Evolutionary conservation across 306 rosid genomes (phyloP).

Genomic region (Trifolium subterraneum): DNA sequence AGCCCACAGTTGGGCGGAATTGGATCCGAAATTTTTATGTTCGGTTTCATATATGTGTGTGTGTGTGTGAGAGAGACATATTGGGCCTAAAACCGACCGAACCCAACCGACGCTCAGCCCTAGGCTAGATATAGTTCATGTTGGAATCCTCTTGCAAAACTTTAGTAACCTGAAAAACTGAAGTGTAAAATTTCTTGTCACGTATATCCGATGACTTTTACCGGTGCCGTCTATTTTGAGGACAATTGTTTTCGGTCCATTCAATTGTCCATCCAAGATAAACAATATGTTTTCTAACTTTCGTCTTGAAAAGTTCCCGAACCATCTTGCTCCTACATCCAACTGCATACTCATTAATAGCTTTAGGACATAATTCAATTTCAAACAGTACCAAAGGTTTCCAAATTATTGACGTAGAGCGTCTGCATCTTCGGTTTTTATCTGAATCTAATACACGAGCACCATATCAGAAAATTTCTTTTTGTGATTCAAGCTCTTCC

Average conservation of each 20-base stretch:
- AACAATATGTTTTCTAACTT: slow-evolving; percentile 58
- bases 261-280: slow-evolving; percentile 79
- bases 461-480: slow-evolving; percentile 35
- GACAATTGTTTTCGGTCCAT: background rate
- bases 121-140: too few species aligned
- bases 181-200: slow-evolving; percentile 47
- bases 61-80: too few species aligned
- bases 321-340: slow-evolving; percentile 38
- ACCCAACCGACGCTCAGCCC: too few species aligned
- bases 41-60: too few species aligned
- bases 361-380: slow-evolving; percentile 53
- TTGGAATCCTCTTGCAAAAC: slow-evolving; percentile 31
- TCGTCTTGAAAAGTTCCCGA: slow-evolving; percentile 32
- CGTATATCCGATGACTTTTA: slow-evolving; percentile 53
- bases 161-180: slow-evolving; percentile 53
- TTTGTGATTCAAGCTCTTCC: slow-evolving; percentile 34
- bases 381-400: slow-evolving; percentile 39
- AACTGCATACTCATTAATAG: slow-evolving; percentile 46
- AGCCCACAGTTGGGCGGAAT: too few species aligned
- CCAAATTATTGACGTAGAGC: slow-evolving; percentile 40
- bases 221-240: slow-evolving; percentile 34
- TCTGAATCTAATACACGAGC: background rate
- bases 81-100: too few species aligned
- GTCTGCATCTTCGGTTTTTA: slow-evolving; percentile 20
- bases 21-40: too few species aligned